Percentiles rank a stretch among this genome's conserved stretches.
Evolutionary conservation across 1,139 yeast genomes (phyloP).

Genomic region (Suhomyces bolitotheri): DNA sequence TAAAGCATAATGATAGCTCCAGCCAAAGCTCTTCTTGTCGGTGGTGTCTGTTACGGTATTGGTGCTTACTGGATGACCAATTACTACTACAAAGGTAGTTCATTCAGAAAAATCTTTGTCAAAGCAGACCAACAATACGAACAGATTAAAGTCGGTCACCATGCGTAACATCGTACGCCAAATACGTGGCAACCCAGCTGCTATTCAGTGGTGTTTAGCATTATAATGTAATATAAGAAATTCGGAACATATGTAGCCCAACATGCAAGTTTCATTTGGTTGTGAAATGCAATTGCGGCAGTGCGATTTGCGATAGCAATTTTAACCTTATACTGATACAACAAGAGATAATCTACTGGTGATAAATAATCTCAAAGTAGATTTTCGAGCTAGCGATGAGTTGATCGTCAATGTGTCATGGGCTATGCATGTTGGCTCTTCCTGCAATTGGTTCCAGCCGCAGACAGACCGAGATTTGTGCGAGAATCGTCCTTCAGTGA

Average conservation of each 20-base stretch:
- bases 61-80: constrained; percentile 41
- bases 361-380: no score
- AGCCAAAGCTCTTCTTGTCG: constrained; percentile 32
- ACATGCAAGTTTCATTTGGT: neutral
- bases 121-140: constrained; percentile 33
- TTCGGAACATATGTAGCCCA: neutral
- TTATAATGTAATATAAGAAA: constrained; percentile 6
- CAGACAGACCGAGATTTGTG: no score
- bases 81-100: constrained; percentile 33
- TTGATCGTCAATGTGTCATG: no score
- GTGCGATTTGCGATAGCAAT: no score
- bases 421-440: no score
- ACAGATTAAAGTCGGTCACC: constrained; percentile 27
- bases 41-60: constrained; percentile 37
- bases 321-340: no score
- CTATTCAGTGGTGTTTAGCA: constrained; percentile 3
- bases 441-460: no score
- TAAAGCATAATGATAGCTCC: constrained; percentile 16
- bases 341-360: no score
- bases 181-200: neutral
- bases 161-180: constrained; percentile 12
- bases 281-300: no score
- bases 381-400: no score
- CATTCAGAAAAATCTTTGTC: constrained; percentile 33
- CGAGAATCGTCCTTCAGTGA: no score